Percentiles rank a stretch among this genome's conserved stretches.
Conservation (phyloP, 352 stramenopile genomes). For the Globisporangium cederbergense region DNA sequence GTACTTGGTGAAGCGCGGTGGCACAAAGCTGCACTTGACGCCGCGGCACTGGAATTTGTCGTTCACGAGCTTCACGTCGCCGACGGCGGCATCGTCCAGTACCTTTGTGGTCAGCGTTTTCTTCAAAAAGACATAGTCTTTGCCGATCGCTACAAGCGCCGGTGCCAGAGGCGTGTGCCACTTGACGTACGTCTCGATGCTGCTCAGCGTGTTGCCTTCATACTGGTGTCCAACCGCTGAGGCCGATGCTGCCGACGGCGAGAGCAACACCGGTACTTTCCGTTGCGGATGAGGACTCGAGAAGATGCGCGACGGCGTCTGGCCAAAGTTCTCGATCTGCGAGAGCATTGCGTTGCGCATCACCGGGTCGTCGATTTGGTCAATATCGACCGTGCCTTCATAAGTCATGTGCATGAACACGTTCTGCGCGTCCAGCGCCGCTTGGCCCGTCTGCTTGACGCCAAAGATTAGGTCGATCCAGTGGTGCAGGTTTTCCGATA, state of each 20-base stretch:
- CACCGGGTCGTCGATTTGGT: conserved; percentile 81
- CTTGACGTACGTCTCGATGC: conserved; percentile 69
- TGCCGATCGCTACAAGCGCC: conserved; percentile 65
- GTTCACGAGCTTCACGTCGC: conserved; percentile 50
- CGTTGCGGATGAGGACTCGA: conserved; percentile 57
- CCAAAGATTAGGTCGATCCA: conserved; percentile 99
- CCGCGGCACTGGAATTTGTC: conserved; percentile 65
- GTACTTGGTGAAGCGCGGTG: conserved; percentile 72
- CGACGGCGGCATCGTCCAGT: conserved; percentile 36
- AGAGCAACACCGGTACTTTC: conserved; percentile 40
- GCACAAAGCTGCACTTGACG: conserved; percentile 48
- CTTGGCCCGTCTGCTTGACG: conserved; percentile 91
- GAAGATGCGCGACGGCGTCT: conserved; percentile 83
- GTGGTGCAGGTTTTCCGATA: conserved; percentile 94
- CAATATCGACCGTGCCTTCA: conserved; percentile 78
- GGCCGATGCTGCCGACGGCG: conserved; percentile 1
- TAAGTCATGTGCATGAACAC: conserved; percentile 88
- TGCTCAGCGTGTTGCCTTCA: conserved; percentile 54
- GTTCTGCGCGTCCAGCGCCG: conserved; percentile 93
- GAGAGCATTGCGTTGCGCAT: conserved; percentile 89
- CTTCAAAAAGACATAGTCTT: conserved; percentile 75
- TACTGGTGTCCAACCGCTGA: conserved; percentile 35
- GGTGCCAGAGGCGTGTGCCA: conserved; percentile 72
- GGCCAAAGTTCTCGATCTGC: conserved; percentile 91
- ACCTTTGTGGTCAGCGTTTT: conserved; percentile 40